These are phyloP conservation scores for Cystobasidiaceae sp. DNA, from an alignment of 1,284 basidiomycete species.

Conservation along the genomic window DNA sequence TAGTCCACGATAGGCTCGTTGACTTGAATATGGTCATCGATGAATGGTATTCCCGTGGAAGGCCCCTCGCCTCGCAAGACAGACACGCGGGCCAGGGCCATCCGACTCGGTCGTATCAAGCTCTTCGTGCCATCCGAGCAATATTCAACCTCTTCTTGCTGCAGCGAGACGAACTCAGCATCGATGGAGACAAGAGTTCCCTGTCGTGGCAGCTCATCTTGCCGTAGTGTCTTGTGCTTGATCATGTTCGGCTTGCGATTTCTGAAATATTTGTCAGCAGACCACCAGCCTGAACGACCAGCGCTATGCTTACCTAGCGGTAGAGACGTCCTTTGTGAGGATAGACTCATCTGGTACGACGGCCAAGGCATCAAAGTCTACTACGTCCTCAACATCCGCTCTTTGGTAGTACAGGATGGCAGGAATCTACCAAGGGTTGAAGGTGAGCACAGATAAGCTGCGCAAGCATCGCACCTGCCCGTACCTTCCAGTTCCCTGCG, in stretches of 20 bases:
- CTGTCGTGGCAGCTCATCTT: slow-evolving; percentile 73
- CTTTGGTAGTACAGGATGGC: slow-evolving; percentile 83
- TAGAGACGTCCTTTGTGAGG: slow-evolving; percentile 77
- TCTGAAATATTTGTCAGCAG: slow-evolving; percentile 48
- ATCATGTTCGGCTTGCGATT: slow-evolving; percentile 68
- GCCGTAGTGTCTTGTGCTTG: slow-evolving; percentile 67
- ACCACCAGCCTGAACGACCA: not conserved
- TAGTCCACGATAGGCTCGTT: slow-evolving; percentile 94
- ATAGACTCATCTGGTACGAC: slow-evolving; percentile 66
- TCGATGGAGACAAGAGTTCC: slow-evolving; percentile 92
- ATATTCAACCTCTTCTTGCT: slow-evolving; percentile 94
- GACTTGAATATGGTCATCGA: slow-evolving; percentile 96
- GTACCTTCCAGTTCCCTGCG: slow-evolving; percentile 83
- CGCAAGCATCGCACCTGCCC: not conserved
- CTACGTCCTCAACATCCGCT: slow-evolving; percentile 55
- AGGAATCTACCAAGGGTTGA: slow-evolving; percentile 59
- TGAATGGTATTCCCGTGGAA: slow-evolving; percentile 79
- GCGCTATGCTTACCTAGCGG: slow-evolving; percentile 61
- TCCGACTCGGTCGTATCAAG: slow-evolving; percentile 80
- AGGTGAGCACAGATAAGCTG: not conserved
- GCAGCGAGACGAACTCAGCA: slow-evolving; percentile 94
- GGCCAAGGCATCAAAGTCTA: slow-evolving; percentile 66
- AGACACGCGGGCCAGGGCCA: slow-evolving; percentile 89
- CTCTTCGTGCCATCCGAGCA: slow-evolving; percentile 91
- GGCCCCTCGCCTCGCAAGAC: slow-evolving; percentile 80